A percentile compares a stretch with the other conserved stretches of the same genome.
phyloP scores from a whole-genome alignment of 139 green algal species.

The Chlamydomonas incerta region DNA sequence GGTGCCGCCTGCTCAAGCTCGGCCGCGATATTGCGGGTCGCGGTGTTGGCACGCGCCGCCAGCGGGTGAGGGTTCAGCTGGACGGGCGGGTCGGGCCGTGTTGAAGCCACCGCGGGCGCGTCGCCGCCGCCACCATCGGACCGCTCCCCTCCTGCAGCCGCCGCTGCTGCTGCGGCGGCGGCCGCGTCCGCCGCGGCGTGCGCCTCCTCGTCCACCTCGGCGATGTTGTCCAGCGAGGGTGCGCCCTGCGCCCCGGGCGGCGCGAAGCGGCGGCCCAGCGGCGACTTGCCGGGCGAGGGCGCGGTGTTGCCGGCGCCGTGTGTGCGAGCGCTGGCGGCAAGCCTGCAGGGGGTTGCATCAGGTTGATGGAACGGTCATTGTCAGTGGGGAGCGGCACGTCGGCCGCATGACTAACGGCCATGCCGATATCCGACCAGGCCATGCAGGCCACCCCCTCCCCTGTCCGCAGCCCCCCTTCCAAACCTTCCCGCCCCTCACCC shows the following conservation, averaged over 20 bases:
- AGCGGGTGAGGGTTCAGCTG: conserved; percentile 12
- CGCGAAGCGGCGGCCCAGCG: conserved; percentile 31
- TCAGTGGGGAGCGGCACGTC: too few species aligned
- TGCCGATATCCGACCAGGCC: too few species aligned
- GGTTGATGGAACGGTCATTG: too few species aligned
- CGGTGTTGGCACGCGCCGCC: neutral
- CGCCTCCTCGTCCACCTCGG: conserved; percentile 30
- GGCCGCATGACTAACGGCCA: too few species aligned
- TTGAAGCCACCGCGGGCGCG: neutral
- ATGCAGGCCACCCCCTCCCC: too few species aligned
- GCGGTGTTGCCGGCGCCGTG: neutral
- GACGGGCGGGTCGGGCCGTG: neutral
- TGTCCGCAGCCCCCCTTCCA: too few species aligned
- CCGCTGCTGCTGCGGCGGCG: neutral
- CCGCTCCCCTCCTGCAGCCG: too few species aligned
- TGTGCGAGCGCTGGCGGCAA: neutral
- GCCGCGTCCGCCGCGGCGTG: neutral
- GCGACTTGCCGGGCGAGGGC: conserved; percentile 31
- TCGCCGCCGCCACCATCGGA: neutral
- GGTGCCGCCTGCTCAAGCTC: neutral
- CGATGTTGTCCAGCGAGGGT: conserved; percentile 37
- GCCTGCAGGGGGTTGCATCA: neutral
- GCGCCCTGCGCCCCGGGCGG: neutral
- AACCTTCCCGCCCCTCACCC: too few species aligned
- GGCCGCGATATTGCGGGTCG: neutral